phyloP scores from a whole-genome alignment of 108 stramenopile genomes.

The Nitzschia inconspicua region DNA sequence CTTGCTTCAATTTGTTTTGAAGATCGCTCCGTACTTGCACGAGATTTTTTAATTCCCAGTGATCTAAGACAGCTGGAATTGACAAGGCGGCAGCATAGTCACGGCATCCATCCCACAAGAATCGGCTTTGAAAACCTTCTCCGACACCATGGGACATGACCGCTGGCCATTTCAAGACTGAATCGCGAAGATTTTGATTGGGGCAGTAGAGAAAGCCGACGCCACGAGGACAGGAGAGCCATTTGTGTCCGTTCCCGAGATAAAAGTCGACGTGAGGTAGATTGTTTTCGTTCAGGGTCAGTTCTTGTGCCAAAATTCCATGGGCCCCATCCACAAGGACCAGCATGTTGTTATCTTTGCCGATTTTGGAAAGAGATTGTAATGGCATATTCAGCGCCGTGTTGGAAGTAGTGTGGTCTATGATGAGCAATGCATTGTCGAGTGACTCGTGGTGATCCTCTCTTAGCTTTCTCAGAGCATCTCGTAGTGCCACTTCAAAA shows the following conservation, averaged over 20 bases:
- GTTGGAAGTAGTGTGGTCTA: slow-evolving; percentile 73
- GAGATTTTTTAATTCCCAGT: slow-evolving; percentile 32
- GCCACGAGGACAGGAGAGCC: slow-evolving; percentile 68
- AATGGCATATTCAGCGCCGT: slow-evolving; percentile 69
- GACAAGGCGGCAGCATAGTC: slow-evolving; percentile 63
- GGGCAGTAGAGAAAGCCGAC: slow-evolving; percentile 55
- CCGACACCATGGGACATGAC: slow-evolving; percentile 66
- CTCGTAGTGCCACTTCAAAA: slow-evolving; percentile 13
- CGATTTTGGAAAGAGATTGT: slow-evolving; percentile 32
- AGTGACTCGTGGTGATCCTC: not conserved
- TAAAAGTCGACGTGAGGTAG: slow-evolving; percentile 52
- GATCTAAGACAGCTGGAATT: slow-evolving; percentile 52
- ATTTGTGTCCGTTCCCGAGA: slow-evolving; percentile 68
- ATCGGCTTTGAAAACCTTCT: slow-evolving; percentile 65
- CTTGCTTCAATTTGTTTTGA: slow-evolving; percentile 36
- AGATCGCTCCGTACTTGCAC: slow-evolving; percentile 24
- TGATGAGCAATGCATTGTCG: slow-evolving; percentile 43
- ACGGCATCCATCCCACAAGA: slow-evolving; percentile 73
- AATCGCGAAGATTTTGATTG: slow-evolving; percentile 38
- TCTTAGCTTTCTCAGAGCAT: slow-evolving; percentile 3
- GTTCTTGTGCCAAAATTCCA: slow-evolving; percentile 52
- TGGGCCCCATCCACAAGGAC: slow-evolving; percentile 72
- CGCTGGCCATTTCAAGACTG: slow-evolving; percentile 48
- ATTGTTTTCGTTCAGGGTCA: slow-evolving; percentile 3
- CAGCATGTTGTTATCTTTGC: slow-evolving; percentile 42